A percentile compares a stretch with the other conserved stretches of the same genome.
Conservation (phyloP, 2,329 filamentous ascomycete genomes). For the Diaporthe citriasiana region DNA sequence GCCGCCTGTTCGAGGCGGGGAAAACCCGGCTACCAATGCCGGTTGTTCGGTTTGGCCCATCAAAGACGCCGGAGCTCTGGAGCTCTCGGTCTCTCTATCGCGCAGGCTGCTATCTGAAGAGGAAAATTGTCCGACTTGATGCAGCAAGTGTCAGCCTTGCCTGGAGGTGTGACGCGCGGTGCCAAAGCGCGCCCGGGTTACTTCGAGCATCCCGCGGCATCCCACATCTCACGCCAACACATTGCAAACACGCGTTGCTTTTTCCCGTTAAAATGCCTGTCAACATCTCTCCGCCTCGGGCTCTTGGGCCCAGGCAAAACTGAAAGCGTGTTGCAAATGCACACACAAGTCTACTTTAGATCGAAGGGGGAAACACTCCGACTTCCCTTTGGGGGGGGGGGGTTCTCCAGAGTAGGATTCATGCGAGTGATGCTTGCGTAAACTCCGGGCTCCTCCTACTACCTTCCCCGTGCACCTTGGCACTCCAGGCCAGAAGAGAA, state of each 20-base stretch:
- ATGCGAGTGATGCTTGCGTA: conserved; percentile 30
- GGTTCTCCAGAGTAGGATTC: conserved; percentile 9
- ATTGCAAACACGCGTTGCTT: conserved; percentile 22
- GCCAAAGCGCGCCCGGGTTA: neutral
- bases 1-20: neutral
- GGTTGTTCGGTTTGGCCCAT: conserved; percentile 17
- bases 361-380: conserved; percentile 24
- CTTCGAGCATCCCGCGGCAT: neutral
- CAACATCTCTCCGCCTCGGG: conserved; percentile 15
- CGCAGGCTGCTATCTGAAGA: neutral
- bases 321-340: conserved; percentile 20
- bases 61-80: neutral
- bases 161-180: conserved; percentile 22
- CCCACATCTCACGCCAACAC: conserved; percentile 4
- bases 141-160: conserved; percentile 27
- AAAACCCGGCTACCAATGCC: conserved; percentile 13
- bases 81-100: neutral
- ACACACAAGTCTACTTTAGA: neutral
- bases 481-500: neutral
- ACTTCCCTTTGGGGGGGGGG: neutral
- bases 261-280: neutral
- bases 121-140: conserved; percentile 24
- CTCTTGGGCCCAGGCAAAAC: conserved; percentile 9
- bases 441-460: neutral
- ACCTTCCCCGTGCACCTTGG: conserved; percentile 21